Evolutionary conservation across 345 rosid genomes (phyloP).

Genomic region (Mangifera indica): DNA sequence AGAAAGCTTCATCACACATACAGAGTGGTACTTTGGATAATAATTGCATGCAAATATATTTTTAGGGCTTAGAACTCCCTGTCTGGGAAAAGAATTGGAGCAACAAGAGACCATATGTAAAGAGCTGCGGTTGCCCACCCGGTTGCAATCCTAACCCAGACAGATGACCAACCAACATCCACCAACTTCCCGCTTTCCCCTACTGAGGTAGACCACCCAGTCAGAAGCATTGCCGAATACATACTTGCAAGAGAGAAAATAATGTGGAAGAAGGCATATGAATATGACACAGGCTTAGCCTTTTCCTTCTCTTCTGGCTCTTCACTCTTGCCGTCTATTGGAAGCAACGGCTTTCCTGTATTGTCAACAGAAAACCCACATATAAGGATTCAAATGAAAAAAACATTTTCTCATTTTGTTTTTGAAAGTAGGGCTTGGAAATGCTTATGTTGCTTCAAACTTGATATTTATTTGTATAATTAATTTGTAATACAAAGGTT

Average conservation of each 20-base stretch:
- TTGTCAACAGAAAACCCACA: conserved; percentile 20
- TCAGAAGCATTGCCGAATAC: conserved; percentile 98
- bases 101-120: conserved; percentile 83
- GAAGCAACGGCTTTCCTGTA: conserved; percentile 81
- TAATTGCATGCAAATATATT: background rate
- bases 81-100: conserved; percentile 88
- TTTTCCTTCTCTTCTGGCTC: conserved; percentile 73
- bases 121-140: conserved; percentile 93
- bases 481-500: no score
- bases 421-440: background rate
- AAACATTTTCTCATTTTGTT: background rate
- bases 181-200: conserved; percentile 94
- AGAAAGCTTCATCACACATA: conserved; percentile 8
- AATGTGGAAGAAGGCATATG: conserved; percentile 94
- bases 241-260: conserved; percentile 97
- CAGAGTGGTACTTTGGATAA: background rate
- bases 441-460: background rate
- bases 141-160: conserved; percentile 81
- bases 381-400: background rate
- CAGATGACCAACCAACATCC: conserved; percentile 97
- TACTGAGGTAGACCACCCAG: conserved; percentile 94
- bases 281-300: conserved; percentile 79
- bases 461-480: background rate
- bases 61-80: conserved; percentile 62
- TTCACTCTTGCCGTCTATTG: conserved; percentile 67